A percentile compares a stretch with the other conserved stretches of the same genome.
Evolutionary conservation across 2,329 filamentous ascomycete genomes (phyloP).

Genomic region (Ceratocystis variospora): DNA sequence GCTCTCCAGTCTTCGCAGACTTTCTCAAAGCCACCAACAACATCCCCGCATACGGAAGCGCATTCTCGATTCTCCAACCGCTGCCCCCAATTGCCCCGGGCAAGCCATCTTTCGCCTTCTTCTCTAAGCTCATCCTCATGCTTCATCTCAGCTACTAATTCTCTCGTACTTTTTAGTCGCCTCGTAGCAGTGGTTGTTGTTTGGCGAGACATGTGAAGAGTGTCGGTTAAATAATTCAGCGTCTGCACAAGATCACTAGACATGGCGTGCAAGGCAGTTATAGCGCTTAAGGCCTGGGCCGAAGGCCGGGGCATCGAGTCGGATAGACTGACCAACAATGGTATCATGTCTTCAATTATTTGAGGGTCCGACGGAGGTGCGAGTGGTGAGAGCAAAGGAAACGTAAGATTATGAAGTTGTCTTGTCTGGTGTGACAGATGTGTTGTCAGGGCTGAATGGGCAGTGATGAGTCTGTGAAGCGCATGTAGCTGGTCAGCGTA

Average conservation of each 20-base stretch:
- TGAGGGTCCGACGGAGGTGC: slow-evolving; percentile 48
- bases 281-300: slow-evolving; percentile 48
- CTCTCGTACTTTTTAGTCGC: slow-evolving; percentile 65
- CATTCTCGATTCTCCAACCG: slow-evolving; percentile 65
- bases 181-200: slow-evolving; percentile 69
- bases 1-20: slow-evolving; percentile 75
- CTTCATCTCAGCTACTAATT: slow-evolving; percentile 73
- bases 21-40: slow-evolving; percentile 84
- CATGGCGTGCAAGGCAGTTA: slow-evolving; percentile 54
- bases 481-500: slow-evolving; percentile 2
- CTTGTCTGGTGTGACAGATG: slow-evolving; percentile 65
- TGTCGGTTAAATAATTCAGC: slow-evolving; percentile 76
- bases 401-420: slow-evolving; percentile 58
- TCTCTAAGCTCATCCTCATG: slow-evolving; percentile 71
- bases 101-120: slow-evolving; percentile 69
- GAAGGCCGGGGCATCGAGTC: slow-evolving; percentile 53
- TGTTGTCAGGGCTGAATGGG: slow-evolving; percentile 59
- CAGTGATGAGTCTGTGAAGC: slow-evolving; percentile 52
- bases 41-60: slow-evolving; percentile 68
- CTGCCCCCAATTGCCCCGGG: slow-evolving; percentile 69
- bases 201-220: slow-evolving; percentile 85
- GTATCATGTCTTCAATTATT: slow-evolving; percentile 54
- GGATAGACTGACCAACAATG: slow-evolving; percentile 50
- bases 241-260: slow-evolving; percentile 64
- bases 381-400: slow-evolving; percentile 55